Base-by-base conservation (phyloP, 192 early-diverging fungal genomes). In the Backusella psychrophila region DNA sequence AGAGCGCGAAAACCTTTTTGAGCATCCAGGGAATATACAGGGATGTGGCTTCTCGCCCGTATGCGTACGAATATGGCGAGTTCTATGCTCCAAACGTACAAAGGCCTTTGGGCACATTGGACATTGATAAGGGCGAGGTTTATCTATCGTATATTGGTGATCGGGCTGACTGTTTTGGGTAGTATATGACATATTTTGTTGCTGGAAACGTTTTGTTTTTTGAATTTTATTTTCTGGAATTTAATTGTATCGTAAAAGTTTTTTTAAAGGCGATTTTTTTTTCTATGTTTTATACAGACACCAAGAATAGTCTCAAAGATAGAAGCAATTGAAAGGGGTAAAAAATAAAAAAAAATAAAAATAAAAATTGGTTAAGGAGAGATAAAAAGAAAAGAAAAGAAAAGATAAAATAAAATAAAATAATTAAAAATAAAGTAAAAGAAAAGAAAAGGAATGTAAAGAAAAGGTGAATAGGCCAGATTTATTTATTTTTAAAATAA, bases 51-150 rank as follows among this genome's bases (percentile, higher is more conserved):
- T 93, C 71, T 90, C 89, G 35, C 94, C 93, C 7, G 94, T 95
- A 79, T 97, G 96, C 9, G 93, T 93, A 65, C 94, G 90, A 59
- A 91, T 85, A 75, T 97, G 94, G 41, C 94, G 93, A 56, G 88
- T 90, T 56, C 94, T 87, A 75, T 96, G 94, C 79, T 96, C 94
- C 17, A 91, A 83, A 17, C 95, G 91, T 68, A 90, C 87, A 80
- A 96, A 96, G 41, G 86, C 74, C 19, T 88, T 87, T 42, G 77
- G 83, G 74, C 91, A 94, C 76, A 85, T 83, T 52, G 86, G 78
- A 59, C 83, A 87, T 72, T 84, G 80, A 75, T 84, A 87, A 23
- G 89, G 89, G 29, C 91, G 89, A 19, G 80, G 85, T 77, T 71
- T 42, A 17, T 71, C 34, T 4, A 49, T 70, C 59, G 31, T 66